Base-by-base conservation (phyloP, 108 stramenopile genomes). In the Nannochloropsis salina region DNA sequence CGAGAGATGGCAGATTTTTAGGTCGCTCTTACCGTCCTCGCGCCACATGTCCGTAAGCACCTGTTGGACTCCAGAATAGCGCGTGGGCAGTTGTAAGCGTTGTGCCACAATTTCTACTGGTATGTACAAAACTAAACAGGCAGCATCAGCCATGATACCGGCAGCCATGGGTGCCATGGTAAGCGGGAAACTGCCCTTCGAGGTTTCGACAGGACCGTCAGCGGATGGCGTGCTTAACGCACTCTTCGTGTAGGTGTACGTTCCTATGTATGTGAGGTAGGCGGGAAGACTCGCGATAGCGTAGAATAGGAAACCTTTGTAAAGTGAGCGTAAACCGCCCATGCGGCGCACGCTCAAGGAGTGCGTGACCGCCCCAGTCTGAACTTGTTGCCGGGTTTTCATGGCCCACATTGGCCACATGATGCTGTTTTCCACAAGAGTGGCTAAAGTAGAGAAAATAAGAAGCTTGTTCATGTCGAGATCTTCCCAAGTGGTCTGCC, bases 161-260 rank as follows among this genome's bases (percentile, higher is more conserved):
- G 61, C 61, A 74, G n/a, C 15, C 61, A 74, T 74, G 61, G 61
- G 61, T n/a, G 61, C 61, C 61, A 74, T 74, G 3, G 61, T 74
- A n/a, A n/a, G 61, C 61, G 15, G 61, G 61, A 74, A 74, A n/a
- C 20, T n/a, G 20, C 20, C 20, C 61, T 74, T n/a, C 4, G n/a
- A 15, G 20, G 61, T 74, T 3, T 74, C 61, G 2, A n/a, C 61
- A 74, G 61, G 61, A 74, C 15, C 4, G 61, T n/a, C 61, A n/a
- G 15, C n/a, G 61, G 61, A 15, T n/a, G 61, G 61, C 15, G 20
- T 74, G 61, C 20, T n/a, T n/a, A 74, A n/a, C 4, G 61, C 61
- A 74, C 61, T 74, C 61, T 74, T 74, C 15, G 61, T n/a, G 61
- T 74, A 74, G 61, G 61, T 74, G 61, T 74, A 74, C n/a, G 61